Percentiles rank a stretch among this genome's conserved stretches.
Conservation (phyloP, 2,329 filamentous ascomycete genomes). For the Ophiostoma novo-ulmi region DNA sequence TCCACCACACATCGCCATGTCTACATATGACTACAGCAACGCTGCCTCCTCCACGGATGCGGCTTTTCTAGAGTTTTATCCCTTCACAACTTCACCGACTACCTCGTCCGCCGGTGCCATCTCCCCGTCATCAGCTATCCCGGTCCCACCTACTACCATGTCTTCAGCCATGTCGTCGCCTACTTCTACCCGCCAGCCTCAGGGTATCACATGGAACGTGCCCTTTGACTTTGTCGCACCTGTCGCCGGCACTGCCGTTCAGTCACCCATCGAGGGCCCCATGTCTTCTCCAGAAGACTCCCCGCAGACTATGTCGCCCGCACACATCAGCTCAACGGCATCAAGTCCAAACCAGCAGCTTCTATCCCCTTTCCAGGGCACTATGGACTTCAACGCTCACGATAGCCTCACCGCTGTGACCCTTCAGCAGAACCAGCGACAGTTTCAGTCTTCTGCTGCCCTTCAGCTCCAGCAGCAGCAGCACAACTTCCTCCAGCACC, state of each 20-base stretch:
- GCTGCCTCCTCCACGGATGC: constrained; percentile 47
- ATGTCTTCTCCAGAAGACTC: constrained; percentile 51
- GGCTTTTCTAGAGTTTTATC: constrained; percentile 53
- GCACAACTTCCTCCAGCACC: constrained; percentile 42
- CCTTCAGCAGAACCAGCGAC: constrained; percentile 51
- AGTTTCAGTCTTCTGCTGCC: constrained; percentile 33
- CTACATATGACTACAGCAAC: constrained; percentile 25
- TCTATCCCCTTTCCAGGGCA: constrained; percentile 51
- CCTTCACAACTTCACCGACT: constrained; percentile 36
- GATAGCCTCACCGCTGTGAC: constrained; percentile 57
- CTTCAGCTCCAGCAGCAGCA: constrained; percentile 40
- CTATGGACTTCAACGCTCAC: constrained; percentile 46
- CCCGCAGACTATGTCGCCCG: constrained; percentile 43
- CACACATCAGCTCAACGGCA: constrained; percentile 44
- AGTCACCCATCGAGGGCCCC: constrained; percentile 40
- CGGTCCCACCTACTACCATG: constrained; percentile 37
- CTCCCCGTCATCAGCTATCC: constrained; percentile 34
- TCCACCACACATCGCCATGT: constrained; percentile 21
- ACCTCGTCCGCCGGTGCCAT: constrained; percentile 32
- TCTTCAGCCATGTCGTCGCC: constrained; percentile 36
- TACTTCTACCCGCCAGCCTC: constrained; percentile 32
- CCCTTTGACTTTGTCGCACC: constrained; percentile 46
- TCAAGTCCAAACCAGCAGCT: constrained; percentile 53
- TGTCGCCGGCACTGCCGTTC: constrained; percentile 32
- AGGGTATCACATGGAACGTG: constrained; percentile 46